Evolutionary conservation across 768 basidiomycete species (phyloP).

Genomic region (Suillus alpinus): DNA sequence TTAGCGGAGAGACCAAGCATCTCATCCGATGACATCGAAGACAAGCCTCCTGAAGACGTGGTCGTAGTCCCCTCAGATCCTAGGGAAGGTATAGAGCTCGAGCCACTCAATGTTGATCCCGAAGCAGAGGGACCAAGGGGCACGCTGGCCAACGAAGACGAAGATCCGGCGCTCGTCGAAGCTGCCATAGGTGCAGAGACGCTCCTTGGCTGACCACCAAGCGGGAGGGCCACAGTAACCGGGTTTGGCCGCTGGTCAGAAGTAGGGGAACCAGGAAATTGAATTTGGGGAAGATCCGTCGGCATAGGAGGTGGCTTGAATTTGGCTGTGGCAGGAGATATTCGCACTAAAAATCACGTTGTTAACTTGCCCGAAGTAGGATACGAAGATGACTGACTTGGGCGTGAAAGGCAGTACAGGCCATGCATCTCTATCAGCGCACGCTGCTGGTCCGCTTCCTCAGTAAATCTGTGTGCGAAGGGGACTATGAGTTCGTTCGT

Average conservation of each 20-base stretch:
- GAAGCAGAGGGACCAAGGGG: conserved; percentile 42
- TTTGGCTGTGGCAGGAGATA: conserved; percentile 87
- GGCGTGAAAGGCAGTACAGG: conserved; percentile 82
- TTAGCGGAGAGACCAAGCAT: conserved; percentile 46
- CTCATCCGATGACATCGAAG: conserved; percentile 52
- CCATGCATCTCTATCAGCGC: conserved; percentile 92
- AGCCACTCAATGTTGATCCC: conserved; percentile 48
- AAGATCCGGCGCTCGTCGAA: conserved; percentile 18
- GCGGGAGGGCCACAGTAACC: conserved; percentile 48
- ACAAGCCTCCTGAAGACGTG: conserved; percentile 48
- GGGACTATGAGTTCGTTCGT: not conserved
- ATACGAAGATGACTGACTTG: conserved; percentile 53
- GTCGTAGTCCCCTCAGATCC: conserved; percentile 47
- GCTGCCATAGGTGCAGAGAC: conserved; percentile 70
- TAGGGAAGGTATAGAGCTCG: conserved; percentile 49
- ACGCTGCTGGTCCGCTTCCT: conserved; percentile 85
- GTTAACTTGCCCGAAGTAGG: conserved; percentile 14
- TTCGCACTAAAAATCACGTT: conserved; percentile 65
- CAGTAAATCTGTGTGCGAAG: conserved; percentile 63
- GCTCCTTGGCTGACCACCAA: conserved; percentile 52
- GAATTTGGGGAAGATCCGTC: conserved; percentile 46
- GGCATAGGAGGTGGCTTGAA: conserved; percentile 61
- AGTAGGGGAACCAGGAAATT: conserved; percentile 33
- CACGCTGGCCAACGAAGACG: conserved; percentile 29
- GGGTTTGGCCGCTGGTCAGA: conserved; percentile 34